A percentile compares a stretch with the other conserved stretches of the same genome.
Conservation (phyloP, 2,329 filamentous ascomycete species). For the Diaporthe australafricana region DNA sequence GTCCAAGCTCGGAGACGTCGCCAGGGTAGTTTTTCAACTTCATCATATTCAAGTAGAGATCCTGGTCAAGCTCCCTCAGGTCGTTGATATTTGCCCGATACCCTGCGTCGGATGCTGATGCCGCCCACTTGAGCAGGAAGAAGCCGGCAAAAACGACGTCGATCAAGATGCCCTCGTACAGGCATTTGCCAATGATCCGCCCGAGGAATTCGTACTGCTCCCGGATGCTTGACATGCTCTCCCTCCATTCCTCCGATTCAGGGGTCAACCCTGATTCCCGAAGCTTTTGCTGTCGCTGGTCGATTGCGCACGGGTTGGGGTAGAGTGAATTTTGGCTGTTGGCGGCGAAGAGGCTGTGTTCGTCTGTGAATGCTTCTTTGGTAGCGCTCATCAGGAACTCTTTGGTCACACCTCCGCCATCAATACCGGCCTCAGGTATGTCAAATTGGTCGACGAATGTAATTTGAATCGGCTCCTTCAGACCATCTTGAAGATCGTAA, state of each 20-base stretch:
- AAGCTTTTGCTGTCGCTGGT: conserved; percentile 73
- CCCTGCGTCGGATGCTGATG: conserved; percentile 69
- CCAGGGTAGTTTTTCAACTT: conserved; percentile 87
- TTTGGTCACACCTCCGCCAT: conserved; percentile 96
- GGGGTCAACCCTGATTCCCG: conserved; percentile 63
- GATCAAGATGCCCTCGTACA: conserved; percentile 96
- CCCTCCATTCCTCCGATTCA: conserved; percentile 66
- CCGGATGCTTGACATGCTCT: conserved; percentile 70
- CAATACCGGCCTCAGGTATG: conserved; percentile 89
- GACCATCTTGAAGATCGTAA: conserved; percentile 80
- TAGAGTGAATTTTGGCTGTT: conserved; percentile 90
- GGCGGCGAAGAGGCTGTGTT: conserved; percentile 77
- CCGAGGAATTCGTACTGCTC: conserved; percentile 91
- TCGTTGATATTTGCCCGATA: conserved; percentile 97
- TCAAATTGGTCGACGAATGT: conserved; percentile 95
- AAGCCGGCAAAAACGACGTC: conserved; percentile 95
- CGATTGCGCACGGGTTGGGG: conserved; percentile 83
- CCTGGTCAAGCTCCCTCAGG: conserved; percentile 89
- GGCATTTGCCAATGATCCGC: conserved; percentile 92
- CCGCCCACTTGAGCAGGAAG: conserved; percentile 95
- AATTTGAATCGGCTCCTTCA: conserved; percentile 97
- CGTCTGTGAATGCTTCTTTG: conserved; percentile 79
- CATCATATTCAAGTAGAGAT: conserved; percentile 86
- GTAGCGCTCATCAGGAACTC: conserved; percentile 94
- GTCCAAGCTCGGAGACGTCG: conserved; percentile 81